These are phyloP conservation scores for Entamoeba moshkovskii DNA, from an alignment of 208 protist species.

Conservation along the genomic window DNA sequence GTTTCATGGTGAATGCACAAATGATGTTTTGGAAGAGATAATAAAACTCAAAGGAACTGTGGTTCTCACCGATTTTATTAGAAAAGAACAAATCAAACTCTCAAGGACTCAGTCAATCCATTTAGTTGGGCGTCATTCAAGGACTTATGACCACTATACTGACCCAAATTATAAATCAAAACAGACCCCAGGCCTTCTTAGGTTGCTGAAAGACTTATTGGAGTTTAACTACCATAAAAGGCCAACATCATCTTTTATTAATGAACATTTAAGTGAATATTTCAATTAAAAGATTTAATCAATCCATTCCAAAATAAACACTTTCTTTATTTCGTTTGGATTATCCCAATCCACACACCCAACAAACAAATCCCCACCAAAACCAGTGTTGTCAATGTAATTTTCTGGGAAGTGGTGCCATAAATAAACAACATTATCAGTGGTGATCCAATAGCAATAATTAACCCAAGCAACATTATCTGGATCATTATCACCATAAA, in stretches of 20 bases:
- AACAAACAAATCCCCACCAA: background rate
- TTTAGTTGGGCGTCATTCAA: background rate
- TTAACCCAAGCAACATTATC: background rate
- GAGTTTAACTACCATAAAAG: slow-evolving; percentile 83
- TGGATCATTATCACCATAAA: background rate
- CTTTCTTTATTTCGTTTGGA: background rate
- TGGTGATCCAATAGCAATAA: background rate
- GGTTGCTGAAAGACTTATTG: slow-evolving; percentile 89
- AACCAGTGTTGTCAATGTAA: background rate
- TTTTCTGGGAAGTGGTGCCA: background rate
- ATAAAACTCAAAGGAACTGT: slow-evolving; percentile 22
- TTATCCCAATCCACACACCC: background rate
- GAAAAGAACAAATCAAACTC: slow-evolving; percentile 26
- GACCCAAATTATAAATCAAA: slow-evolving; percentile 74
- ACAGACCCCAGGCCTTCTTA: slow-evolving; percentile 79
- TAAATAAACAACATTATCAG: background rate
- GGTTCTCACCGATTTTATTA: slow-evolving; percentile 6
- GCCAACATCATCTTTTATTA: slow-evolving; percentile 59
- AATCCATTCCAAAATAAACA: background rate
- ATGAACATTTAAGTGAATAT: no score
- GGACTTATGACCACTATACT: slow-evolving; percentile 36
- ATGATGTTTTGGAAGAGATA: slow-evolving; percentile 28
- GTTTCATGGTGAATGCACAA: slow-evolving; percentile 23
- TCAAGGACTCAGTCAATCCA: background rate
- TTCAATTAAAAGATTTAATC: background rate